Conservation (phyloP, 768 basidiomycete species). For the Rickenella mellea region DNA sequence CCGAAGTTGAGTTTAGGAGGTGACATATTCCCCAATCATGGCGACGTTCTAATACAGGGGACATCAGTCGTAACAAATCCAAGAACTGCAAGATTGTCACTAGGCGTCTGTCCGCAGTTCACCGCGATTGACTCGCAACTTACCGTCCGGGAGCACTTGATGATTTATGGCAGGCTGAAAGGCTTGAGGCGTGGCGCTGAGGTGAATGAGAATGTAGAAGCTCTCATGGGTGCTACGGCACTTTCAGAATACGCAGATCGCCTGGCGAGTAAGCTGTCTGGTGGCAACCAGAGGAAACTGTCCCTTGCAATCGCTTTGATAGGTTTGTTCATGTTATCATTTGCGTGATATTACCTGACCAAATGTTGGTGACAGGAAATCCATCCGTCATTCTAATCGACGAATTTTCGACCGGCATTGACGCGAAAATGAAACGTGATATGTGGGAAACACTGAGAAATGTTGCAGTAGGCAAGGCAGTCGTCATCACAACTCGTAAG, state of each 20-base stretch:
- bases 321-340: constrained; percentile 24
- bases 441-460: constrained; percentile 70
- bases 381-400: constrained; percentile 73
- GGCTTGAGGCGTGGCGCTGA: constrained; percentile 45
- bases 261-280: constrained; percentile 64
- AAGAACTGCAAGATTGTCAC: constrained; percentile 50
- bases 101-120: constrained; percentile 81
- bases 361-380: constrained; percentile 37
- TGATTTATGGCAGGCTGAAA: constrained; percentile 66
- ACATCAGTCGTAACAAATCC: constrained; percentile 58
- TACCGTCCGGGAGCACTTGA: constrained; percentile 68
- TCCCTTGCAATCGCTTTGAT: constrained; percentile 70
- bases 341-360: neutral
- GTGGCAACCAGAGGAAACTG: constrained; percentile 73
- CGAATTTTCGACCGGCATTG: constrained; percentile 77
- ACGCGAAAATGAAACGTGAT: constrained; percentile 75
- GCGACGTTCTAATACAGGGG: constrained; percentile 61
- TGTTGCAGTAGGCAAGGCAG: constrained; percentile 58
- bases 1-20: constrained; percentile 36
- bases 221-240: constrained; percentile 49
- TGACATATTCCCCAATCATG: constrained; percentile 54
- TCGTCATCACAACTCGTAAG: constrained; percentile 65
- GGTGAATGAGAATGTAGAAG: constrained; percentile 42
- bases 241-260: constrained; percentile 55
- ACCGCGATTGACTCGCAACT: constrained; percentile 74